Percentiles rank a stretch among this genome's conserved stretches.
Evolutionary conservation across 208 protist genomes (phyloP).

Genomic region (Tritrichomonas musculus): DNA sequence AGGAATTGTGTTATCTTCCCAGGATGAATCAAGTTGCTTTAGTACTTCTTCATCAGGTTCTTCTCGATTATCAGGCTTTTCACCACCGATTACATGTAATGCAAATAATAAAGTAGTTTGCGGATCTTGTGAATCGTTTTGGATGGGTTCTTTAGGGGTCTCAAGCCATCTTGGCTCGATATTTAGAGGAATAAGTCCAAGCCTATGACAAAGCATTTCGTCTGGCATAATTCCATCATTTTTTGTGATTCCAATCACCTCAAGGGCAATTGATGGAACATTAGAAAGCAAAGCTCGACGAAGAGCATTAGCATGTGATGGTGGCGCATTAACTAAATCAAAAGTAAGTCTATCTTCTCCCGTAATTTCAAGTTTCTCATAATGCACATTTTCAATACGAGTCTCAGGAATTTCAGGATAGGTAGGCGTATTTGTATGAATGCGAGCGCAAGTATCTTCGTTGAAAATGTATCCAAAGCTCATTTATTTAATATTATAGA

Average conservation of each 20-base stretch:
- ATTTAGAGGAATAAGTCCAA: constrained; percentile 67
- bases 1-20: not conserved
- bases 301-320: constrained; percentile 31
- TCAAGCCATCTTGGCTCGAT: not conserved
- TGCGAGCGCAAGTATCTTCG: not conserved
- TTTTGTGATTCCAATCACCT: constrained; percentile 65
- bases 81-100: not conserved
- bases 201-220: constrained; percentile 76
- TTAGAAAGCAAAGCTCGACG: not conserved
- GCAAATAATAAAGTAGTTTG: not conserved
- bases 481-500: not conserved
- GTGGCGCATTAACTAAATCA: constrained; percentile 4
- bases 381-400: not conserved
- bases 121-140: not conserved
- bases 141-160: not conserved
- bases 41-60: not conserved
- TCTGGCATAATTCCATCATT: constrained; percentile 95
- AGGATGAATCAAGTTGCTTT: not conserved
- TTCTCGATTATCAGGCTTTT: no score
- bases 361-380: not conserved
- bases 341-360: constrained; percentile 12
- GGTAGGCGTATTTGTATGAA: no score
- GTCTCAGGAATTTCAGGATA: not conserved
- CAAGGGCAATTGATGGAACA: not conserved
- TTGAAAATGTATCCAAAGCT: not conserved